Percentiles rank a stretch among this genome's conserved stretches.
Conservation (phyloP, 2,329 filamentous ascomycete genomes). For the Aspergillus phoenicis region DNA sequence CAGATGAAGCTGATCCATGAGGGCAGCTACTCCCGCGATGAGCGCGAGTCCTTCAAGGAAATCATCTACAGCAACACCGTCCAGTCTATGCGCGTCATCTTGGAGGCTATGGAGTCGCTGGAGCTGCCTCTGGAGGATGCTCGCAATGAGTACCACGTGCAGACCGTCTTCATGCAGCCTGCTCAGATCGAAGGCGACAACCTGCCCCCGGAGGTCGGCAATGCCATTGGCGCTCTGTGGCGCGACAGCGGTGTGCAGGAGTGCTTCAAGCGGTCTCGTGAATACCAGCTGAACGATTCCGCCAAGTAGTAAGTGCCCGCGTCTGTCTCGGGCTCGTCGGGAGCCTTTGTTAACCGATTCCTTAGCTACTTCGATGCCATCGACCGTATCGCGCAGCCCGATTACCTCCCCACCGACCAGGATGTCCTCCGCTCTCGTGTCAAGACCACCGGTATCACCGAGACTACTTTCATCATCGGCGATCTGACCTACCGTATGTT, state of each 20-base stretch:
- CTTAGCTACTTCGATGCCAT: slow-evolving; percentile 93
- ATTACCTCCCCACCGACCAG: slow-evolving; percentile 94
- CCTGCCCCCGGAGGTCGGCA: slow-evolving; percentile 89
- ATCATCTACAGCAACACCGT: slow-evolving; percentile 74
- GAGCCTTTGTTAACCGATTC: slow-evolving; percentile 36
- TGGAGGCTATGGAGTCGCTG: slow-evolving; percentile 69
- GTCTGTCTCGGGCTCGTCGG: neutral
- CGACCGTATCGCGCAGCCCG: slow-evolving; percentile 82
- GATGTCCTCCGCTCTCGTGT: slow-evolving; percentile 94
- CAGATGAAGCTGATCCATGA: slow-evolving; percentile 99
- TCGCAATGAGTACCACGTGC: slow-evolving; percentile 93
- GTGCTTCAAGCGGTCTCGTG: slow-evolving; percentile 92
- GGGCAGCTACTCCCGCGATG: slow-evolving; percentile 94
- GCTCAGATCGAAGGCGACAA: slow-evolving; percentile 95
- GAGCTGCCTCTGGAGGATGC: slow-evolving; percentile 85
- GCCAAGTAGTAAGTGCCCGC: slow-evolving; percentile 78
- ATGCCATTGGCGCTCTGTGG: slow-evolving; percentile 90
- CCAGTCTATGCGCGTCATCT: slow-evolving; percentile 70
- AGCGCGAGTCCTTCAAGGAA: slow-evolving; percentile 70
- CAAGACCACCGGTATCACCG: slow-evolving; percentile 96
- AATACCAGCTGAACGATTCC: slow-evolving; percentile 96
- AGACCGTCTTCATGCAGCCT: slow-evolving; percentile 98
- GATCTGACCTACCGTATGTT: slow-evolving; percentile 97
- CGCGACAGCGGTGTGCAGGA: slow-evolving; percentile 89
- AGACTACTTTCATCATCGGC: slow-evolving; percentile 93